Conservation (phyloP, 257 asterid species). For the Vinca minor region DNA sequence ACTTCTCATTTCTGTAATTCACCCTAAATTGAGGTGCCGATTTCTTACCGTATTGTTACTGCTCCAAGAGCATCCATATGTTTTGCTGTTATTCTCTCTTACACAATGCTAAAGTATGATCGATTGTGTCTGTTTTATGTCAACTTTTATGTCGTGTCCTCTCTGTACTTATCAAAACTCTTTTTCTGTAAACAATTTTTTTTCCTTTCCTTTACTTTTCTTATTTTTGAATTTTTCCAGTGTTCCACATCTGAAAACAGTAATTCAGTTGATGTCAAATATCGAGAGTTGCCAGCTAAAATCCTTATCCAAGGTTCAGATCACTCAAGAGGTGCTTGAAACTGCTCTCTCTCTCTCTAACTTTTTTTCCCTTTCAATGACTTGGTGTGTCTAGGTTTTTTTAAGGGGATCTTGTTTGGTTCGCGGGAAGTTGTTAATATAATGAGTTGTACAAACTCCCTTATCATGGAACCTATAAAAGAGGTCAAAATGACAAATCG, state of each 20-base stretch:
- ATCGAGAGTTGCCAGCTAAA: constrained; percentile 65
- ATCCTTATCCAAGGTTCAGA: constrained; percentile 39
- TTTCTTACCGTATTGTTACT: too few relatives aligned
- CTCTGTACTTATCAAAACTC: too few relatives aligned
- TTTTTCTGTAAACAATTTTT: background rate
- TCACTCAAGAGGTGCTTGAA: constrained; percentile 35
- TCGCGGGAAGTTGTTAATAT: background rate
- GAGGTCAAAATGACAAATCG: too few relatives aligned
- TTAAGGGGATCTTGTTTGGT: background rate
- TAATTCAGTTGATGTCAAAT: constrained; percentile 63
- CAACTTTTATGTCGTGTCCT: too few relatives aligned
- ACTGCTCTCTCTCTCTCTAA: too few relatives aligned
- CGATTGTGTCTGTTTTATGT: background rate
- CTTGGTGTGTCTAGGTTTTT: too few relatives aligned
- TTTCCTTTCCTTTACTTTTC: background rate
- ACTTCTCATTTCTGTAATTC: too few relatives aligned
- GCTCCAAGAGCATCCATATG: too few relatives aligned
- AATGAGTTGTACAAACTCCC: background rate
- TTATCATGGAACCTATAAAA: too few relatives aligned
- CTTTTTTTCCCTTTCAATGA: too few relatives aligned
- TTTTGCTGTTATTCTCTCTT: background rate
- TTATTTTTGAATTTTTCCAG: constrained; percentile 37
- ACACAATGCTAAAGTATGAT: background rate
- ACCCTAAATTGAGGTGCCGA: too few relatives aligned
- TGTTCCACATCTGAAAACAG: constrained; percentile 72